Evolutionary conservation across 2,329 filamentous ascomycete species (phyloP).

Genomic region (Penicillium sp.): DNA sequence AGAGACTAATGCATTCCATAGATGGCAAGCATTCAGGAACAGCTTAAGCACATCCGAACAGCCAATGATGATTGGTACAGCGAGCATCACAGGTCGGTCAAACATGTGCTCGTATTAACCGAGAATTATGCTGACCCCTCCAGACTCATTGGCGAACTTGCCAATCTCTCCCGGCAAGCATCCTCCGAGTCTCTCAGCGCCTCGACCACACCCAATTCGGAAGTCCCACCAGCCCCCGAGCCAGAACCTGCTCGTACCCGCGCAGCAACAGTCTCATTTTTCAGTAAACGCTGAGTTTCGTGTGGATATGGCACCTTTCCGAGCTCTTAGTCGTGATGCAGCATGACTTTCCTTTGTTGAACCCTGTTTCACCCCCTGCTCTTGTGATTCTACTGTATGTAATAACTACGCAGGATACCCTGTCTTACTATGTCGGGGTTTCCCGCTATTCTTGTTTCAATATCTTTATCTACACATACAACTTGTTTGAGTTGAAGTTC

Average conservation of each 20-base stretch:
- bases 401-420: constrained; percentile 26
- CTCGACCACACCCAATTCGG: constrained; percentile 29
- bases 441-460: constrained; percentile 20
- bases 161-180: constrained; percentile 31
- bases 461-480: constrained; percentile 13
- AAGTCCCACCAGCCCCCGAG: constrained; percentile 15
- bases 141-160: constrained; percentile 40
- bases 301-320: background rate
- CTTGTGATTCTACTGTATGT: constrained; percentile 20
- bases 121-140: background rate
- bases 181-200: constrained; percentile 27
- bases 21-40: constrained; percentile 48
- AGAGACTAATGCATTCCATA: constrained; percentile 28
- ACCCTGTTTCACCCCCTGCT: constrained; percentile 18
- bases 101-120: background rate
- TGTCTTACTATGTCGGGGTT: constrained; percentile 12
- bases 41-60: constrained; percentile 46
- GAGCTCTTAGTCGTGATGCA: constrained; percentile 7
- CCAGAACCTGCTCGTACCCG: constrained; percentile 16
- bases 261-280: constrained; percentile 10
- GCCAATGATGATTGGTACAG: constrained; percentile 45
- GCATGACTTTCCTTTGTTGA: constrained; percentile 21
- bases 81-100: constrained; percentile 40
- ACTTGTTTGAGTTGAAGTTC: background rate
- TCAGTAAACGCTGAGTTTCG: constrained; percentile 5